A percentile compares a stretch with the other conserved stretches of the same genome.
Evolutionary conservation across 2,329 filamentous ascomycete genomes (phyloP).

Genomic region (Phaeosphaeriaceae sp.): DNA sequence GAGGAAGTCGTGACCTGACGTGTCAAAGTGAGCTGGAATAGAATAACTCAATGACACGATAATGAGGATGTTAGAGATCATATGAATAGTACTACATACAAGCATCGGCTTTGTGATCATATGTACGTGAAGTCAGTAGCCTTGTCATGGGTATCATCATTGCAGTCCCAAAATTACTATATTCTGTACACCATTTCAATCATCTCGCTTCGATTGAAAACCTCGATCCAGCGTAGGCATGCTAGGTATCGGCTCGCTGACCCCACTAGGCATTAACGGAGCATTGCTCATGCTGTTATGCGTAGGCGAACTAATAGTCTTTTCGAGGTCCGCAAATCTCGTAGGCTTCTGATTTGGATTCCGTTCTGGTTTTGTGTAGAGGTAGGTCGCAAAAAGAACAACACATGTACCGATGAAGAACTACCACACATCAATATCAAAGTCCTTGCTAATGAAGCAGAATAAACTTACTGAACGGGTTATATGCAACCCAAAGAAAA

Average conservation of each 20-base stretch:
- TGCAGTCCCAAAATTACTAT: background rate
- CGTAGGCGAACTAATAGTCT: constrained; percentile 59
- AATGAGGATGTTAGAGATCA: background rate
- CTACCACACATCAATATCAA: constrained; percentile 55
- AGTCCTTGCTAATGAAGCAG: background rate
- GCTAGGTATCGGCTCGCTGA: constrained; percentile 17
- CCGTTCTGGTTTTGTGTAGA: constrained; percentile 76
- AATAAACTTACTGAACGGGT: constrained; percentile 52
- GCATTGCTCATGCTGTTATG: constrained; percentile 17
- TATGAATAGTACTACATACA: background rate
- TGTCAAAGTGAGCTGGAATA: background rate
- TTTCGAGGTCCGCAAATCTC: constrained; percentile 76
- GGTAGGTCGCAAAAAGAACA: constrained; percentile 81
- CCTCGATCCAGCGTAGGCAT: constrained; percentile 33
- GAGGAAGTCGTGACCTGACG: constrained; percentile 27
- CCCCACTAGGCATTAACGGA: background rate
- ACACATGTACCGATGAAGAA: constrained; percentile 80
- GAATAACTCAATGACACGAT: background rate
- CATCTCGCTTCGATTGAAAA: constrained; percentile 30
- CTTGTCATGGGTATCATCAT: background rate
- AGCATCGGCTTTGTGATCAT: background rate
- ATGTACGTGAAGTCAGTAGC: background rate
- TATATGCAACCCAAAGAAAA: constrained; percentile 81
- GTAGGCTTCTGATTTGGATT: constrained; percentile 63
- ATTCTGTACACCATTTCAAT: constrained; percentile 16